Conservation (phyloP, 495 filamentous ascomycete genomes). For the Podospora pseudopauciseta region DNA sequence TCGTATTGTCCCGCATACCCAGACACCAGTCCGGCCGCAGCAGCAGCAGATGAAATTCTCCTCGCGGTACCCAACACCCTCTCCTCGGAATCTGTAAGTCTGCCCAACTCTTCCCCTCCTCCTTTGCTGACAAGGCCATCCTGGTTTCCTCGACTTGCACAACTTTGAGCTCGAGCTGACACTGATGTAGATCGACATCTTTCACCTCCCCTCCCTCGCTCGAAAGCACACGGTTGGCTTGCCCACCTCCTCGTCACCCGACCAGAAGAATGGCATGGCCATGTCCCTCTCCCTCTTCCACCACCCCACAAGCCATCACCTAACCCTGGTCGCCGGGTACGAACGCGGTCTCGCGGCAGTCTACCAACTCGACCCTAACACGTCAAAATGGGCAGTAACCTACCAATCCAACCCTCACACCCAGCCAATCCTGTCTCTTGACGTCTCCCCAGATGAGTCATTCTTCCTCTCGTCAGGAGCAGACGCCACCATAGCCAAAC, state of each 20-base stretch:
- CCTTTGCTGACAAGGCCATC: neutral
- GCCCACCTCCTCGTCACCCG: neutral
- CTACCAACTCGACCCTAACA: conserved; percentile 33
- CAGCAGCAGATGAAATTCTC: conserved; percentile 43
- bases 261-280: conserved; percentile 73
- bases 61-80: conserved; percentile 75
- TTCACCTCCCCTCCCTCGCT: conserved; percentile 70
- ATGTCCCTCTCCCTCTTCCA: conserved; percentile 73
- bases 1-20: conserved; percentile 50
- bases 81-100: conserved; percentile 64
- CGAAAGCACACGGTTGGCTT: conserved; percentile 59
- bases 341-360: conserved; percentile 77
- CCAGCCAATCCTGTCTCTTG: conserved; percentile 82
- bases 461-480: conserved; percentile 81
- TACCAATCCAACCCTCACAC: conserved; percentile 68
- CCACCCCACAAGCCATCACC: conserved; percentile 22
- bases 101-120: neutral
- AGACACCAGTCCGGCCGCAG: conserved; percentile 3
- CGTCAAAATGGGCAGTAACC: conserved; percentile 53
- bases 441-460: conserved; percentile 52
- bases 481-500: conserved; percentile 54
- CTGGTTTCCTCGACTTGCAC: neutral
- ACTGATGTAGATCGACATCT: conserved; percentile 67
- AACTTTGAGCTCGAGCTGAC: neutral
- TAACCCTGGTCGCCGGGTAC: conserved; percentile 69